Base-by-base conservation (phyloP, 805 yeast species). In the Middelhovenomyces tepae region DNA sequence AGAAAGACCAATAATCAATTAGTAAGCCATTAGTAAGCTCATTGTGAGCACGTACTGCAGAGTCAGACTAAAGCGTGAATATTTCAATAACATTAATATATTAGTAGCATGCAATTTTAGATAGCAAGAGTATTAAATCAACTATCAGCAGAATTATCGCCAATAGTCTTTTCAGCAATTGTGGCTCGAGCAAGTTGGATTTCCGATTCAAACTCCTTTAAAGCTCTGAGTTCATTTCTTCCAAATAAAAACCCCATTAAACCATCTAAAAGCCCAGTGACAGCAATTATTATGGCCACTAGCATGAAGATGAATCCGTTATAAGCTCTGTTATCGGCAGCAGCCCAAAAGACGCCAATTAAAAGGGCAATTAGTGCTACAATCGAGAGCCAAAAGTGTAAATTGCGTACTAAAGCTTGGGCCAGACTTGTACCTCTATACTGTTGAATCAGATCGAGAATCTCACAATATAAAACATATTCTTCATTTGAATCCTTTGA, bases 201-300 rank as follows among this genome's bases (percentile, higher is more conserved):
- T 51, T 89, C 93, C 43, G 66, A 55, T 38, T 70, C 69, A 4
- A 85, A 85, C 57, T 89, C 97, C 16, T 58, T 60, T 30, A 91
- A 56, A 1, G 87, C 89, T 29, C 97, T 63, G 32, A 62, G 53
- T 51, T 91, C 98, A n/a, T 73, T 67, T 21, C 85, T 64, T 1
- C 94, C 93, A 51, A 87, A 89, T 19, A 85, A 50, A 36, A 66
- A 69, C 25, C 89, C 87, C 28, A 91, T 80, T 35, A 83, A 49
- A 0, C 94, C 94, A 50, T 85, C 77, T 1, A 80, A 53, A 0
- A 71, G 59, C 0, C 95, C 96, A 0, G 87, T 67, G 2, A 75
- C 65, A 0, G 75, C 66, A 2, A 85, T 53, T 0, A 74, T 43
- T 0, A 72, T 62, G 1, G 81, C 68, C 3, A 67, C 64, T 2